phyloP scores from a whole-genome alignment of 495 filamentous ascomycete species.

The Hypoxylon lienhwacheense region DNA sequence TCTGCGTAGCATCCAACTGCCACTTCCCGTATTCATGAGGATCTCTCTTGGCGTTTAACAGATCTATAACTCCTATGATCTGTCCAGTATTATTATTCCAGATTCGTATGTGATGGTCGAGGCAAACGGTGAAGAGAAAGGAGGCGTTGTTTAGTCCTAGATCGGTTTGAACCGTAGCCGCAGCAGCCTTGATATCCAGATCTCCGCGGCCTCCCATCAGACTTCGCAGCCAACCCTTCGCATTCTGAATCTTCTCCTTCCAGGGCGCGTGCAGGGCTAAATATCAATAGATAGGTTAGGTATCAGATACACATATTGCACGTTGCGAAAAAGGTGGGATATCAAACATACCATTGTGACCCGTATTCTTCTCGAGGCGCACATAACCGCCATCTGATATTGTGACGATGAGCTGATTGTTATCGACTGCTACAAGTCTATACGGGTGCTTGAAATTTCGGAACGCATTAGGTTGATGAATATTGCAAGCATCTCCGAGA shows the following conservation, averaged over 20 bases:
- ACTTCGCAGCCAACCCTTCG: slow-evolving; percentile 76
- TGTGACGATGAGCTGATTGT: slow-evolving; percentile 73
- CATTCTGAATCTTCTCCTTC: slow-evolving; percentile 77
- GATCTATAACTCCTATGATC: slow-evolving; percentile 51
- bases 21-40: slow-evolving; percentile 64
- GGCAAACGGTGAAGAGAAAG: slow-evolving; percentile 78
- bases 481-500: slow-evolving; percentile 74
- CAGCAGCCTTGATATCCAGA: slow-evolving; percentile 34
- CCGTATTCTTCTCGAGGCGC: slow-evolving; percentile 65
- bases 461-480: slow-evolving; percentile 68
- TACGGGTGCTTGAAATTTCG: slow-evolving; percentile 74
- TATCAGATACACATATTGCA: neutral
- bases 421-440: slow-evolving; percentile 71
- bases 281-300: too few species aligned
- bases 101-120: slow-evolving; percentile 83
- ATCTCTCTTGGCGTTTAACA: slow-evolving; percentile 43
- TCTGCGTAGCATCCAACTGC: slow-evolving; percentile 73
- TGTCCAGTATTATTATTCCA: slow-evolving; percentile 81
- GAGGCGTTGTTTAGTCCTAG: slow-evolving; percentile 46
- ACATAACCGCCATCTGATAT: slow-evolving; percentile 82
- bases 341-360: slow-evolving; percentile 63
- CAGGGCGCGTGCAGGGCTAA: slow-evolving; percentile 59
- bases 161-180: slow-evolving; percentile 53
- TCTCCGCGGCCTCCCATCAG: slow-evolving; percentile 61
- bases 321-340: neutral